These are phyloP conservation scores for Leonotis leonurus DNA, from an alignment of 257 asterid genomes.

Conservation along the genomic window DNA sequence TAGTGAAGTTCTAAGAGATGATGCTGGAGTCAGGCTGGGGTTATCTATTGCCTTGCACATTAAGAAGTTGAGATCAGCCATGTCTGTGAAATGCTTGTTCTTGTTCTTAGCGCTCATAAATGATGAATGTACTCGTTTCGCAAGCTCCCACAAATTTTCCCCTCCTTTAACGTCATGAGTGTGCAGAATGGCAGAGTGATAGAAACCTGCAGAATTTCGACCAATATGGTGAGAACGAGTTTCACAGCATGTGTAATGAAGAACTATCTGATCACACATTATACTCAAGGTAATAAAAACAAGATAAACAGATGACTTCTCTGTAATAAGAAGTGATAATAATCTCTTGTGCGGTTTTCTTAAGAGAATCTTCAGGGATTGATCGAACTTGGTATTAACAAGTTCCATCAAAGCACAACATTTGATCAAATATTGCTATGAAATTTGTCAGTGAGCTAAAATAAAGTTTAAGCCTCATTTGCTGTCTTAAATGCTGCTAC, in stretches of 20 bases:
- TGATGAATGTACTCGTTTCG: slow-evolving; percentile 49
- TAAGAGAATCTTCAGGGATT: not conserved
- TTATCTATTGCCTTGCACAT: slow-evolving; percentile 91
- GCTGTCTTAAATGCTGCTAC: not conserved
- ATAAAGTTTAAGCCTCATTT: not conserved
- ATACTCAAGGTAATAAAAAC: not conserved
- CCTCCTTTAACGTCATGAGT: slow-evolving; percentile 57
- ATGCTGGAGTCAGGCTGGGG: slow-evolving; percentile 72
- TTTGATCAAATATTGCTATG: not conserved
- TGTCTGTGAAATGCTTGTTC: slow-evolving; percentile 76
- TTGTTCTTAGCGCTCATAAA: slow-evolving; percentile 48
- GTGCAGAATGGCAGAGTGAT: slow-evolving; percentile 81
- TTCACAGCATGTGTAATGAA: not conserved
- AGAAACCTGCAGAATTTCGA: slow-evolving; percentile 51
- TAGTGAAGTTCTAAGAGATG: slow-evolving; percentile 63
- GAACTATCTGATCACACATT: not conserved
- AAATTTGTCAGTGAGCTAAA: not conserved
- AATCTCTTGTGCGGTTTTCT: not conserved
- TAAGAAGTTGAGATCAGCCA: slow-evolving; percentile 74
- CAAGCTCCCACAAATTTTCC: slow-evolving; percentile 64
- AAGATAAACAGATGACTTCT: not conserved
- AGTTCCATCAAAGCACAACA: not conserved
- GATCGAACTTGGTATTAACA: not conserved
- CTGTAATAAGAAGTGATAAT: not conserved
- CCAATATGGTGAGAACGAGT: not conserved